Base-by-base conservation (phyloP, 495 filamentous ascomycete genomes). In the Talaromyces liani region DNA sequence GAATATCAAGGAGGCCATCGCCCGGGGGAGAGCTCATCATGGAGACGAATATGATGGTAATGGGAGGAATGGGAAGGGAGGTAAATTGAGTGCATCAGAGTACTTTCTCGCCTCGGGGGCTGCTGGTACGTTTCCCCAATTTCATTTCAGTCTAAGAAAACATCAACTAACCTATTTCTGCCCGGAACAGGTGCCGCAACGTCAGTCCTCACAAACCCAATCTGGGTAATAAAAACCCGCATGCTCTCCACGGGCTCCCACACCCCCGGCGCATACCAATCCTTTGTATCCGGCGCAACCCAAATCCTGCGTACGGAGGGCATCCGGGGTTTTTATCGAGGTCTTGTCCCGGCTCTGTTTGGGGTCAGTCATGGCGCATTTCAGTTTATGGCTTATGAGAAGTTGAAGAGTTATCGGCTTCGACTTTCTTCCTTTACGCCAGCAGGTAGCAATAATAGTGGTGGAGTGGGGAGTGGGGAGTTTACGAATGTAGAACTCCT, bases 211-310 rank as follows among this genome's bases (percentile, higher is more conserved):
- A 98, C 95, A 57, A 99, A 99, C 71, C 94, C 94, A 4, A 89
- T 99, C 70, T 99, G 94, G 94, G 94, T 99, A 6, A 84, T 99
- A 71, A 98, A 98, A 74, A 99, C 94, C 3, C 90, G 94, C 58
- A 98, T 99, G 93, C 79, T 99, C 12, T 90, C 92, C 33, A 91
- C 88, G 3, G 87, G 92, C 67, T 82, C 83, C 55, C 74, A 78
- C 47, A 80, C 84, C 25, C 88, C 86, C 1, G 91, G 91, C 60
- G 93, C 93, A 5, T 99, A 98, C 75, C 77, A 83, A n/a, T 87
- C 83, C 64, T 87, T 96, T 73, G 76, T 77, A 58, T 77, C 86
- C 60, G 94, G 94, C 57, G 80, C 84, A 29, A 74, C 65, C 31
- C 82, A 84, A 57, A 84, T 97, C 9, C 80, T 87, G 55, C 74